Evolutionary conservation across 2,329 filamentous ascomycete species (phyloP), one percentile per base, ranked within the genome.

Genomic region (Aspergillus quadrilineatus): DNA sequence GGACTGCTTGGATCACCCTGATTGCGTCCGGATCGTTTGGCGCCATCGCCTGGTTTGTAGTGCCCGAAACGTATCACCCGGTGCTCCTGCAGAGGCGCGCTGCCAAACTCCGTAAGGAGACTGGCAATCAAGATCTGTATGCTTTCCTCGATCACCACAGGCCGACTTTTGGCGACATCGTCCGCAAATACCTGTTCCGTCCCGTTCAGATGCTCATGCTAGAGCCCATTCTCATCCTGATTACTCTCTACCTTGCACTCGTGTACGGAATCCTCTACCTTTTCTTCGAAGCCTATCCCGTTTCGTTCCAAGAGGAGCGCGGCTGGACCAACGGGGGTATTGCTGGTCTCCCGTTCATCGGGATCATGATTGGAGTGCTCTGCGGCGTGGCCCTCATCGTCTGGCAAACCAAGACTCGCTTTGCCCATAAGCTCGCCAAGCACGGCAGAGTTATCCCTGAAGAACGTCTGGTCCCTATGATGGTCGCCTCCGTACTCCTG

Each of bases 1-100:
- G 82, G 81, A 84, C 80, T 0, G 77, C 76, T 8, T 85, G 82
- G 73, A 75, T 84, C 26, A 83, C 80, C 0, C 64, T 80, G 45
- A 83, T 85, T 49, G 74, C 80, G 63, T 71, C 72, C 1, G 68
- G 67, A 7, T 63, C 75, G 4, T 75, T 82, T 58, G 73, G 74
- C 8, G 52, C 72, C 3, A 56, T 81, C n/a, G 77, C 73, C 0
- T 58, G 79, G 12, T 56, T 81, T 29, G 64, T 79, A n/a, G 69
- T 84, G 1, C 79, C 77, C 0, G 82, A 86, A 65, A 79, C 81
- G 0, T 82, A 76, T 36, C 74, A 70, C 0, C 75, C 78, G 0
- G 74, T 78, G 3, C 67, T 85, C n/a, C 72, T 84, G 4, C 71
- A 77, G 50, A 66, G 65, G 3, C 77, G 78, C 51, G 82, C 82